These are phyloP conservation scores for Aegilops umbellulata DNA, from an alignment of 176 grass and related monocot genomes.

Conservation along the genomic window DNA sequence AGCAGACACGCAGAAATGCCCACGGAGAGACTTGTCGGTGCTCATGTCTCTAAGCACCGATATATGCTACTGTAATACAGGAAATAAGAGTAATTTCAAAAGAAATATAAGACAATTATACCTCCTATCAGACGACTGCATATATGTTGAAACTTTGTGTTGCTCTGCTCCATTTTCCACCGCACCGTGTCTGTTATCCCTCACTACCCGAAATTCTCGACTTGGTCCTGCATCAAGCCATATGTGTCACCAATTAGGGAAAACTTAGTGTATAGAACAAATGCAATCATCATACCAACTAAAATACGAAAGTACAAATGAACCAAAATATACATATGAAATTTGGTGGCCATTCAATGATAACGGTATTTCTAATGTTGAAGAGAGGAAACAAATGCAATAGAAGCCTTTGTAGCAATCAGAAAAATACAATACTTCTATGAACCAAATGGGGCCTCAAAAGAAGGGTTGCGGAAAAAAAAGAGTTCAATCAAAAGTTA, in stretches of 20 bases:
- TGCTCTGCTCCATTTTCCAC: constrained; percentile 35
- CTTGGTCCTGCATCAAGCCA: constrained; percentile 50
- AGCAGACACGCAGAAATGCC: not conserved
- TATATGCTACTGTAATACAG: not conserved
- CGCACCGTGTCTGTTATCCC: constrained; percentile 60
- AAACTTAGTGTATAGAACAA: not conserved
- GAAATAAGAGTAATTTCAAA: not conserved
- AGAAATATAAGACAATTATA: constrained; percentile 23
- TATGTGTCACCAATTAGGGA: constrained; percentile 16
- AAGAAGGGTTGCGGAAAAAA: not conserved
- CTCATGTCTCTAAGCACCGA: not conserved
- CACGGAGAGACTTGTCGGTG: not conserved
- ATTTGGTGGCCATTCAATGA: not conserved
- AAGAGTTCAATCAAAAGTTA: not conserved
- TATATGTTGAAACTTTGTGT: constrained; percentile 33
- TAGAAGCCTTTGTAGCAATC: not conserved
- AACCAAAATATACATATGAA: not conserved
- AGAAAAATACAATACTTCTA: not conserved
- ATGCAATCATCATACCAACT: not conserved
- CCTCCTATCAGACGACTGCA: constrained; percentile 49
- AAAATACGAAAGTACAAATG: not conserved
- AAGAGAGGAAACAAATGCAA: not conserved
- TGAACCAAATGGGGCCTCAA: not conserved
- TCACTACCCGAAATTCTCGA: constrained; percentile 69
- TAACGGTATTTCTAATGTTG: not conserved